These are phyloP conservation scores for Zymoseptoria ardabiliae DNA, from an alignment of 2,329 filamentous ascomycete genomes.

Conservation along the genomic window DNA sequence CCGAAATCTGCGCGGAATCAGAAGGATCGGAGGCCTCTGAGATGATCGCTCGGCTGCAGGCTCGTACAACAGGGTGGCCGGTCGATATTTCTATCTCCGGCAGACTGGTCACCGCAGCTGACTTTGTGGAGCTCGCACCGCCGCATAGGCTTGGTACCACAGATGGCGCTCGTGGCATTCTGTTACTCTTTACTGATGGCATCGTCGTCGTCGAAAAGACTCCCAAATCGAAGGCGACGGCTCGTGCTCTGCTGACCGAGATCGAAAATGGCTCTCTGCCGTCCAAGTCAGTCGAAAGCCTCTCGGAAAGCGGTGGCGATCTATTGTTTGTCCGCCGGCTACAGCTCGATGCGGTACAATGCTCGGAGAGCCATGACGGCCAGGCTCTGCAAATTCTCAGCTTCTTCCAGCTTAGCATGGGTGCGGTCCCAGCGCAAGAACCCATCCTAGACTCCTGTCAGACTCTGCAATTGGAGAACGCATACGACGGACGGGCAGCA, in stretches of 20 bases:
- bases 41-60: conserved; percentile 58
- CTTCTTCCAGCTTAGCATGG: conserved; percentile 20
- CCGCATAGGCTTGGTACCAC: conserved; percentile 52
- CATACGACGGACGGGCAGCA: conserved; percentile 68
- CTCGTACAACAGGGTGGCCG: conserved; percentile 25
- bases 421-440: conserved; percentile 15
- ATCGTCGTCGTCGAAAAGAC: conserved; percentile 68
- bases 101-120: conserved; percentile 71
- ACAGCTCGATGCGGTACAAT: conserved; percentile 22
- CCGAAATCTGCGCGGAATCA: conserved; percentile 93
- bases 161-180: conserved; percentile 47
- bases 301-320: conserved; percentile 53
- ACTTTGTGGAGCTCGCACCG: conserved; percentile 68
- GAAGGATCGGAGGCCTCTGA: conserved; percentile 64
- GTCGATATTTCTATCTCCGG: conserved; percentile 54
- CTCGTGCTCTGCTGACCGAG: conserved; percentile 73
- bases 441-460: conserved; percentile 21
- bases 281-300: conserved; percentile 43
- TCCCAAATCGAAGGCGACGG: conserved; percentile 42
- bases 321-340: conserved; percentile 53
- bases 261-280: conserved; percentile 63
- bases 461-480: conserved; percentile 61
- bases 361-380: conserved; percentile 22
- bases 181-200: conserved; percentile 79
- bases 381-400: conserved; percentile 23